Conservation (phyloP, 2,329 filamentous ascomycete species). For the Diaporthe citri region DNA sequence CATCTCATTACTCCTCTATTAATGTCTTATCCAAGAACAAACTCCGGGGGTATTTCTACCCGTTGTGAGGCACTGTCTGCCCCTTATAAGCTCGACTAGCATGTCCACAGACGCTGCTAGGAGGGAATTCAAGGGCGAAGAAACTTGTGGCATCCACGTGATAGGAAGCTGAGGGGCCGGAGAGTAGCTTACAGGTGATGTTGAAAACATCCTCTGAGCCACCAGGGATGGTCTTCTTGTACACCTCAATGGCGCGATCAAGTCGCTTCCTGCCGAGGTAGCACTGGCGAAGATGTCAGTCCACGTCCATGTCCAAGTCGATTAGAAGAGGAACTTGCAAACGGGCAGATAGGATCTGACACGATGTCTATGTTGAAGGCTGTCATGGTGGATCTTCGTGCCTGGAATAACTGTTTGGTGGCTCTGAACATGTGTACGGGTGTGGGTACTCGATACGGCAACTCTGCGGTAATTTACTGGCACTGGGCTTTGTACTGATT, state of each 20-base stretch:
- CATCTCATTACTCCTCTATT: background rate
- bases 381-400: slow-evolving; percentile 67
- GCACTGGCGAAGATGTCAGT: slow-evolving; percentile 62
- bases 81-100: background rate
- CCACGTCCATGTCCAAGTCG: slow-evolving; percentile 16
- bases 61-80: background rate
- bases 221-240: slow-evolving; percentile 71
- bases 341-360: slow-evolving; percentile 85
- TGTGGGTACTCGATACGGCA: background rate
- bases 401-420: slow-evolving; percentile 30
- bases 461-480: background rate
- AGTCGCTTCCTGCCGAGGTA: slow-evolving; percentile 85
- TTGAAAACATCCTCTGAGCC: slow-evolving; percentile 75
- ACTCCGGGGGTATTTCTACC: no score
- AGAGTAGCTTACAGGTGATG: slow-evolving; percentile 65
- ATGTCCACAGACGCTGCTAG: background rate
- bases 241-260: slow-evolving; percentile 76
- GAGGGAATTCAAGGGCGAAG: background rate
- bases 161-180: background rate
- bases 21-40: background rate
- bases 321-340: slow-evolving; percentile 49
- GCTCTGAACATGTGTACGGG: slow-evolving; percentile 1
- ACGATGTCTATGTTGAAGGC: slow-evolving; percentile 82
- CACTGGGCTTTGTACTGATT: background rate
- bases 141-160: background rate